phyloP scores from a whole-genome alignment of 192 early-diverging fungal species.

The Funneliformis geosporum region DNA sequence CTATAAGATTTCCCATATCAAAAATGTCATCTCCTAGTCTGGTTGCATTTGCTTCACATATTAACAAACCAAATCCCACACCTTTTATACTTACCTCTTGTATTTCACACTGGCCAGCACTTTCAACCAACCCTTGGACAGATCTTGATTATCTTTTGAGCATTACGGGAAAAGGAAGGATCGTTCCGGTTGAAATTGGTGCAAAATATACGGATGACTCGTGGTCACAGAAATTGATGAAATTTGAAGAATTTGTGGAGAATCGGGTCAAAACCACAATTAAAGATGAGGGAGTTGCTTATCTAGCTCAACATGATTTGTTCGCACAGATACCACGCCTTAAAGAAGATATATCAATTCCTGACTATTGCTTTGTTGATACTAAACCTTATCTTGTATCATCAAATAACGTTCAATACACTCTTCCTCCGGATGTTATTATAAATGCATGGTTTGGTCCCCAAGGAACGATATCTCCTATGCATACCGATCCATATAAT shows the following conservation, averaged over 20 bases:
- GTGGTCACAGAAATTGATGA: slow-evolving; percentile 77
- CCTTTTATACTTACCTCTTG: slow-evolving; percentile 59
- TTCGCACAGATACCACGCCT: slow-evolving; percentile 75
- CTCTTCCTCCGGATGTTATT: slow-evolving; percentile 48
- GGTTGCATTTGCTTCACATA: slow-evolving; percentile 40
- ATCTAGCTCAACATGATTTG: slow-evolving; percentile 88
- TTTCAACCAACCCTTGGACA: slow-evolving; percentile 58
- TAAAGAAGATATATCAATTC: slow-evolving; percentile 66
- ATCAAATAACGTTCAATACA: slow-evolving; percentile 3
- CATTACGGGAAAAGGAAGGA: slow-evolving; percentile 62
- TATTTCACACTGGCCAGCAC: slow-evolving; percentile 71
- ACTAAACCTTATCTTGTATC: slow-evolving; percentile 26
- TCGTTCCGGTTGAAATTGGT: slow-evolving; percentile 85
- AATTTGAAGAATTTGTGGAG: slow-evolving; percentile 70
- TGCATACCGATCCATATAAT: slow-evolving; percentile 80
- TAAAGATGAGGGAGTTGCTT: slow-evolving; percentile 42
- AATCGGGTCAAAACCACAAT: slow-evolving; percentile 30
- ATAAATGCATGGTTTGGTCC: slow-evolving; percentile 87
- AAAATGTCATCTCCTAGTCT: slow-evolving; percentile 41
- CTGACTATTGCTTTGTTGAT: slow-evolving; percentile 75
- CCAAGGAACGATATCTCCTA: slow-evolving; percentile 73
- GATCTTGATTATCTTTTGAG: slow-evolving; percentile 59
- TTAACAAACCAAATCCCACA: slow-evolving; percentile 32
- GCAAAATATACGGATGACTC: slow-evolving; percentile 70
- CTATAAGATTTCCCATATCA: slow-evolving; percentile 35